Evolutionary conservation across 2,329 filamentous ascomycete genomes (phyloP).

Genomic region (Venturia pyrina): DNA sequence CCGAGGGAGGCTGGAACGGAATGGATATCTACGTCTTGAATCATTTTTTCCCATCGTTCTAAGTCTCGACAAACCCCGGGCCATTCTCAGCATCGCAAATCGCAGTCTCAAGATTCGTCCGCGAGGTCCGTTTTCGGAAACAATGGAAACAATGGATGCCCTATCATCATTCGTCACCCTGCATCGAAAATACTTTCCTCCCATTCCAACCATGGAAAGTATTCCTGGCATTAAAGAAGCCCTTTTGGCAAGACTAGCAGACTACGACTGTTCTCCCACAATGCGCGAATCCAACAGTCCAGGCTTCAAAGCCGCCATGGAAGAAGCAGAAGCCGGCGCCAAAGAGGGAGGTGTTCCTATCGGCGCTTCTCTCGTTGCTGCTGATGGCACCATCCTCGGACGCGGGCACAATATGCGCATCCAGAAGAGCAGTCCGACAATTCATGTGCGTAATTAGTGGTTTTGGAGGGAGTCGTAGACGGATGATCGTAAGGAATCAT

Average conservation of each 20-base stretch:
- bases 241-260: not conserved
- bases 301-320: slow-evolving; percentile 48
- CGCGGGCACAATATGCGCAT: slow-evolving; percentile 67
- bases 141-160: no score
- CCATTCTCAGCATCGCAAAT: no score
- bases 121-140: no score
- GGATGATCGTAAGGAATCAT: not conserved
- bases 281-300: slow-evolving; percentile 4
- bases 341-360: slow-evolving; percentile 41
- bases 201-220: not conserved
- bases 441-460: slow-evolving; percentile 47
- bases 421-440: slow-evolving; percentile 59
- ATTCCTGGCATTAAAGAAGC: not conserved
- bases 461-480: not conserved
- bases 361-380: slow-evolving; percentile 54
- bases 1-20: no score
- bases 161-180: no score
- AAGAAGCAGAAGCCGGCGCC: slow-evolving; percentile 45
- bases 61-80: no score
- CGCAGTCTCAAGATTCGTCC: no score
- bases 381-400: slow-evolving; percentile 60
- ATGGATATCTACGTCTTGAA: no score
- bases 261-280: not conserved
- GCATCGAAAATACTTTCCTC: no score
- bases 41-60: no score